These are phyloP conservation scores for Scleroderma bovista DNA, from an alignment of 768 basidiomycete genomes.

Conservation along the genomic window DNA sequence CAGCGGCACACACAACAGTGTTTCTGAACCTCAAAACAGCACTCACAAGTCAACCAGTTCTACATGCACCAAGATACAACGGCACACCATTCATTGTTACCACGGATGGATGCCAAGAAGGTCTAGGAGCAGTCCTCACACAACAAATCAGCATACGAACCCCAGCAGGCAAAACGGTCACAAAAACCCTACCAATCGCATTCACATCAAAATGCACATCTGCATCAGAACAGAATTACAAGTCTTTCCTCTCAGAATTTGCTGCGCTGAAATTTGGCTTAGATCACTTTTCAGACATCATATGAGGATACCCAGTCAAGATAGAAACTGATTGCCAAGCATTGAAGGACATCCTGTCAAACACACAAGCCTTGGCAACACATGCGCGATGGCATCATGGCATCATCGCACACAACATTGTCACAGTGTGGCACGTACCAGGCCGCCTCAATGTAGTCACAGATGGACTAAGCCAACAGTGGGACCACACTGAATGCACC, in stretches of 20 bases:
- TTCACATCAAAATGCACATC: slow-evolving; percentile 32
- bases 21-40: no score
- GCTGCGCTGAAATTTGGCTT: slow-evolving; percentile 30
- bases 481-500: no score
- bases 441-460: no score
- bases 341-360: slow-evolving; percentile 14
- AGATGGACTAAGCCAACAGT: no score
- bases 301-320: slow-evolving; percentile 27
- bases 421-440: no score
- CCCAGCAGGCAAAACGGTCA: neutral
- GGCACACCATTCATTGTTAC: slow-evolving; percentile 13
- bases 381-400: neutral
- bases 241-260: slow-evolving; percentile 33
- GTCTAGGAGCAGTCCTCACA: slow-evolving; percentile 15
- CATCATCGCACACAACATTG: no score
- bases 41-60: slow-evolving; percentile 8
- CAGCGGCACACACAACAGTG: no score
- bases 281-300: slow-evolving; percentile 27
- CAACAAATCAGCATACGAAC: slow-evolving; percentile 6
- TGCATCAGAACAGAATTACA: slow-evolving; percentile 24
- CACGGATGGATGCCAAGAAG: slow-evolving; percentile 15
- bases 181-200: slow-evolving; percentile 4
- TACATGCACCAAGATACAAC: slow-evolving; percentile 11
- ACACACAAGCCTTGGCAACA: slow-evolving; percentile 13
- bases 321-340: slow-evolving; percentile 23